phyloP scores from a whole-genome alignment of 2,329 filamentous ascomycete genomes.

The Diaporthe vexans region DNA sequence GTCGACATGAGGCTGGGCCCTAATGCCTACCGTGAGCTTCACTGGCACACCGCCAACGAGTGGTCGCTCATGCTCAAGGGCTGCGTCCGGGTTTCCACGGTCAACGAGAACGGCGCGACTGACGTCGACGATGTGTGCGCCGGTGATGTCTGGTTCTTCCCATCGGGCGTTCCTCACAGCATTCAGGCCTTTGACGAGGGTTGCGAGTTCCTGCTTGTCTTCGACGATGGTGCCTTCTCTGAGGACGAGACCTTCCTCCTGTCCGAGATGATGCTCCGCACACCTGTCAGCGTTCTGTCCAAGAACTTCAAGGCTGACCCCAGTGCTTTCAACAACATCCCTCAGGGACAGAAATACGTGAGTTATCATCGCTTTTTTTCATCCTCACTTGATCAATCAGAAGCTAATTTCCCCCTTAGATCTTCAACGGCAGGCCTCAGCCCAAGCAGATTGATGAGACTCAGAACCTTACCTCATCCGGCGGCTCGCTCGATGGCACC shows the following conservation, averaged over 20 bases:
- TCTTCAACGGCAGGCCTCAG: constrained; percentile 65
- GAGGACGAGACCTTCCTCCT: constrained; percentile 73
- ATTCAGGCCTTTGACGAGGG: constrained; percentile 69
- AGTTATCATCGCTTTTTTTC: constrained; percentile 31
- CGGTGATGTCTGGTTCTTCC: constrained; percentile 70
- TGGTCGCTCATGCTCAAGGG: constrained; percentile 69
- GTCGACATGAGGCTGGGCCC: constrained; percentile 72
- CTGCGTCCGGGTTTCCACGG: constrained; percentile 63
- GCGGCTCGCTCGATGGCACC: constrained; percentile 56
- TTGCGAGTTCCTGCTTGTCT: constrained; percentile 71
- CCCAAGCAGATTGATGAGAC: constrained; percentile 58
- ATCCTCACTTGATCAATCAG: constrained; percentile 21
- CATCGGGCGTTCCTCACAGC: constrained; percentile 63
- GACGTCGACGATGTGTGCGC: constrained; percentile 63
- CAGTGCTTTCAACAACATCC: constrained; percentile 62
- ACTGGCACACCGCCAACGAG: constrained; percentile 71
- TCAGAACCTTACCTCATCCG: constrained; percentile 62
- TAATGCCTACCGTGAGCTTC: constrained; percentile 72
- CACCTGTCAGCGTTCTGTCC: constrained; percentile 65
- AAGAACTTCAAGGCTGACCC: constrained; percentile 67
- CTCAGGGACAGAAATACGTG: constrained; percentile 60
- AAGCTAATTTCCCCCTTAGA: constrained; percentile 46
- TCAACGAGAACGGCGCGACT: constrained; percentile 64
- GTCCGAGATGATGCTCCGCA: constrained; percentile 65
- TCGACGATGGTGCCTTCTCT: constrained; percentile 70